These are phyloP conservation scores for Corrigiola litoralis DNA, from an alignment of 179 eudicot species.

Conservation along the genomic window DNA sequence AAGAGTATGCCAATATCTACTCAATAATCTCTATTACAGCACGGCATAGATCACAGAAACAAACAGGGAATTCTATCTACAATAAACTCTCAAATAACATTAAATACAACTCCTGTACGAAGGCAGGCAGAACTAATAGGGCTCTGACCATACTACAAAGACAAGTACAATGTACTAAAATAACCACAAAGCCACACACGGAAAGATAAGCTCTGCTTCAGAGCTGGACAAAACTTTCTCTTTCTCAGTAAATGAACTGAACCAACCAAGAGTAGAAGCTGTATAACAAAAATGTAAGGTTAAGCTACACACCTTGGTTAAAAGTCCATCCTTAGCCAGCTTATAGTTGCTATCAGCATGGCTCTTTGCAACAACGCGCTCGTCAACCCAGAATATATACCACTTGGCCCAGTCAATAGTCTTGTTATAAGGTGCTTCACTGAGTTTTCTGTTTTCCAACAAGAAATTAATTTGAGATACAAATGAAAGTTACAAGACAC, in stretches of 20 bases:
- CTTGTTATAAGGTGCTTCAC: constrained; percentile 73
- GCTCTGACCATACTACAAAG: not conserved
- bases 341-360: constrained; percentile 85
- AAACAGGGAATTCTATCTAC: not conserved
- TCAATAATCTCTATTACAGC: too few relatives aligned
- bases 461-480: constrained; percentile 10
- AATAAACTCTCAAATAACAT: not conserved
- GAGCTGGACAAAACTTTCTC: not conserved
- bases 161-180: not conserved
- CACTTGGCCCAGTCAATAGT: constrained; percentile 89
- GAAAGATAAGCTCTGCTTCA: not conserved
- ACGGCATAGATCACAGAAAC: not conserved
- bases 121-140: too few relatives aligned
- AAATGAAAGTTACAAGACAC: constrained; percentile 15
- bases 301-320: constrained; percentile 60
- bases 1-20: not conserved
- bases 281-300: not conserved
- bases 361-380: constrained; percentile 74
- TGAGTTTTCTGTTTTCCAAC: constrained; percentile 49
- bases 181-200: not conserved
- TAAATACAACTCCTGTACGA: not conserved
- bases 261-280: not conserved
- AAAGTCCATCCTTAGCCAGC: constrained; percentile 68
- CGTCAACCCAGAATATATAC: constrained; percentile 90
- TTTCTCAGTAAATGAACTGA: not conserved